Evolutionary conservation across 352 stramenopile genomes (phyloP).

Genomic region (Blastocystis sp.): DNA sequence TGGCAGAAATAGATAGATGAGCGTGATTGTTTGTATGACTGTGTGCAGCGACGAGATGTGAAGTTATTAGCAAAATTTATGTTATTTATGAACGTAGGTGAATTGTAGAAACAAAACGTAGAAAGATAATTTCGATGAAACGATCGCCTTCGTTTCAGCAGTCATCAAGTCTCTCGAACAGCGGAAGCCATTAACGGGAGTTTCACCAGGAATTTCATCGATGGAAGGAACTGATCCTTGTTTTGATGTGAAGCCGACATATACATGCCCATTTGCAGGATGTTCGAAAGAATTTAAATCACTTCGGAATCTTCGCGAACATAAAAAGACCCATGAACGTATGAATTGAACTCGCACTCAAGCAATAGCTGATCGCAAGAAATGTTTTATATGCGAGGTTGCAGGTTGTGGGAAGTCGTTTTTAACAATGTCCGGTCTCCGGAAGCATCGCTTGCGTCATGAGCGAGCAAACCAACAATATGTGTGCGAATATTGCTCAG

Average conservation of each 20-base stretch:
- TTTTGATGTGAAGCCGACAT: not conserved
- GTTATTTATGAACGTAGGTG: not conserved
- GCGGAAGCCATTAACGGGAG: not conserved
- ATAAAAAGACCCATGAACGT: constrained; percentile 14
- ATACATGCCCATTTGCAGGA: not conserved
- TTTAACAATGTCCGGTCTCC: constrained; percentile 18
- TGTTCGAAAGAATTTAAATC: constrained; percentile 45
- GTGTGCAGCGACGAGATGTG: not conserved
- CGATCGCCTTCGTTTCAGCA: constrained; percentile 11
- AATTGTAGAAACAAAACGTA: not conserved
- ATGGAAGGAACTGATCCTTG: not conserved
- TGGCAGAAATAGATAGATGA: not conserved
- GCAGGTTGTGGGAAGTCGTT: not conserved
- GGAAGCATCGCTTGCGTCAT: not conserved
- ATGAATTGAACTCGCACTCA: not conserved
- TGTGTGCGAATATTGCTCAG: not conserved
- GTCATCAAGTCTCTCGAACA: not conserved
- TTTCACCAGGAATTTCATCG: not conserved
- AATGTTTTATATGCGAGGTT: not conserved
- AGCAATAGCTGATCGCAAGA: not conserved
- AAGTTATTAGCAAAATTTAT: constrained; percentile 8
- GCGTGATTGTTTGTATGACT: constrained; percentile 7
- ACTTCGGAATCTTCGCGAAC: constrained; percentile 21
- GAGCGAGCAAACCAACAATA: not conserved
- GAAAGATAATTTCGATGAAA: constrained; percentile 8